A percentile compares a stretch with the other conserved stretches of the same genome.
phyloP scores from a whole-genome alignment of 1,284 basidiomycete species.

The Irpex rosettiformis region DNA sequence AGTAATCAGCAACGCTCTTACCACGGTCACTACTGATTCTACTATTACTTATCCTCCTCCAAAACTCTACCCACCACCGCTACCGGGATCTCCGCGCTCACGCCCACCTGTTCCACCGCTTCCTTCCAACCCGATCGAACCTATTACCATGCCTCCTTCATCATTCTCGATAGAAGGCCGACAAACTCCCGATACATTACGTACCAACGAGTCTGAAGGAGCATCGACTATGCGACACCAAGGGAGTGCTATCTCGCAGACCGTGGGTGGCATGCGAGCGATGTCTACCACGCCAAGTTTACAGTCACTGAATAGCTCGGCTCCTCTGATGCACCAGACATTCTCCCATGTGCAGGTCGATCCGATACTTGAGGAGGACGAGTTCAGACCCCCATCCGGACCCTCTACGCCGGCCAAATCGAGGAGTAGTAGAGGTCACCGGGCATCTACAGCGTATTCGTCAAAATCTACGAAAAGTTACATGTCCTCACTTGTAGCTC shows the following conservation, averaged over 20 bases:
- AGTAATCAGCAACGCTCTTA: constrained; percentile 15
- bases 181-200: constrained; percentile 11
- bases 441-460: constrained; percentile 40
- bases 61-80: constrained; percentile 7
- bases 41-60: constrained; percentile 21
- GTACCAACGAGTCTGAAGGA: constrained; percentile 2
- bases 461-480: constrained; percentile 35
- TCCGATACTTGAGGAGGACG: constrained; percentile 17
- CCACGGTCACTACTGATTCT: constrained; percentile 13
- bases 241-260: background rate
- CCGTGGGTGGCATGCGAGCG: constrained; percentile 1
- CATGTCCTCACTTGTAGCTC: constrained; percentile 48
- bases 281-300: constrained; percentile 13
- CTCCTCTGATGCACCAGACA: constrained; percentile 12
- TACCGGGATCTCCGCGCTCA: constrained; percentile 2
- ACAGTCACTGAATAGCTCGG: constrained; percentile 15
- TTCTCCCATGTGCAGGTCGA: constrained; percentile 7
- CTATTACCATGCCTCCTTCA: background rate
- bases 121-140: background rate
- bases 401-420: constrained; percentile 8
- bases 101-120: background rate
- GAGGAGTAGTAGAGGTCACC: constrained; percentile 16
- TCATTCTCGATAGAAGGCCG: constrained; percentile 12
- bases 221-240: background rate
- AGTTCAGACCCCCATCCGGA: constrained; percentile 5